Conservation (phyloP, 305 asterid species). For the Fraxinus nigra region DNA sequence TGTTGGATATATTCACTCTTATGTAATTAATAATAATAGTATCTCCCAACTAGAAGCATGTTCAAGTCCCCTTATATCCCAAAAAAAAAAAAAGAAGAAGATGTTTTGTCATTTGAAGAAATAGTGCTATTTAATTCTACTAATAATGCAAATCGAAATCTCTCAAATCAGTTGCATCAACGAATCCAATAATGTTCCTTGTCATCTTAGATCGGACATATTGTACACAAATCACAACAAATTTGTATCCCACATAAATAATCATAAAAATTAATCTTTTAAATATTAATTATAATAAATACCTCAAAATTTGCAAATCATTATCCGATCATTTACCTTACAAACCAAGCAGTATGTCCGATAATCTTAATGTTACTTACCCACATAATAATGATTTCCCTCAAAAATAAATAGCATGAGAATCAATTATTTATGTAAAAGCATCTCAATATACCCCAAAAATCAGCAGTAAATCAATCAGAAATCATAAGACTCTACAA, state of each 20-base stretch:
- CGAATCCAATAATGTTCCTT: neutral
- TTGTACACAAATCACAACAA: neutral
- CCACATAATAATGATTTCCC: neutral
- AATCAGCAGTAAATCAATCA: neutral
- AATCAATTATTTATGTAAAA: neutral
- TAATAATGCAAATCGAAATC: neutral
- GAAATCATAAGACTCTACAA: constrained; percentile 18
- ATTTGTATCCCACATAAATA: neutral
- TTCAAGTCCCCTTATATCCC: neutral
- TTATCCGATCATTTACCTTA: neutral
- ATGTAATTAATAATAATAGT: neutral
- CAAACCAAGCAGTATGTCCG: neutral
- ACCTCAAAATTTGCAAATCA: neutral
- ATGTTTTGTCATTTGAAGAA: neutral
- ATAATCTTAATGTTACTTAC: neutral
- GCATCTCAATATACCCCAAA: neutral
- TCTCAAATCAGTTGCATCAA: neutral
- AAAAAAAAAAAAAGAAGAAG: too few species aligned
- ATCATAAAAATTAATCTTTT: neutral
- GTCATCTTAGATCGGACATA: neutral
- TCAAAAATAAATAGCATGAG: neutral
- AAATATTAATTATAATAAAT: neutral
- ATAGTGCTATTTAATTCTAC: neutral
- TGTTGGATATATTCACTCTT: neutral
- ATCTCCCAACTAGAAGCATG: neutral